These are phyloP conservation scores for Begonia peltatifolia DNA, from an alignment of 306 rosid species.

Conservation along the genomic window DNA sequence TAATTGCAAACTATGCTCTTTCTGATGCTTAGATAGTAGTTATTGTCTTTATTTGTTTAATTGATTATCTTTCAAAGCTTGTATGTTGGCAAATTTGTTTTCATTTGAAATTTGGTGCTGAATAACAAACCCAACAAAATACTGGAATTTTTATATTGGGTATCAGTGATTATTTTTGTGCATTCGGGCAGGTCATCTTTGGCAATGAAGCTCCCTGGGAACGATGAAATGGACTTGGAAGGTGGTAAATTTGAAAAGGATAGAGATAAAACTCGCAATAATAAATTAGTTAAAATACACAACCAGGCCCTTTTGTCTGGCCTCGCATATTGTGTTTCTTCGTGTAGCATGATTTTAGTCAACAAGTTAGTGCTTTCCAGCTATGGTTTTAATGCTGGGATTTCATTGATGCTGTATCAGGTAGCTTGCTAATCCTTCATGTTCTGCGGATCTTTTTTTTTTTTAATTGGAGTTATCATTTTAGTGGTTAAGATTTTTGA, in stretches of 20 bases:
- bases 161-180: not conserved
- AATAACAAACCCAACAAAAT: too few relatives aligned
- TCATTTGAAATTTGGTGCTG: too few relatives aligned
- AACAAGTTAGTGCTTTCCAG: slow-evolving; percentile 90
- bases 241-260: slow-evolving; percentile 46
- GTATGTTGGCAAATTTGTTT: too few relatives aligned
- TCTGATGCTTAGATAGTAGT: too few relatives aligned
- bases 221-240: slow-evolving; percentile 52
- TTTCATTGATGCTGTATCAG: slow-evolving; percentile 90
- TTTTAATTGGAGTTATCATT: not conserved
- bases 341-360: slow-evolving; percentile 86
- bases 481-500: slow-evolving; percentile 1
- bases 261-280: slow-evolving; percentile 30
- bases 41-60: too few relatives aligned
- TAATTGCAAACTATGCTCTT: too few relatives aligned
- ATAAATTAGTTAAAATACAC: slow-evolving; percentile 29
- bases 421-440: slow-evolving; percentile 17
- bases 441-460: too few relatives aligned
- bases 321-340: slow-evolving; percentile 76
- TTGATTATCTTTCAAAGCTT: too few relatives aligned
- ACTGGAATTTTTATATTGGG: not conserved
- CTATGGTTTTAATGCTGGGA: slow-evolving; percentile 82
- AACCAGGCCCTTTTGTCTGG: slow-evolving; percentile 89
- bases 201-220: slow-evolving; percentile 48
- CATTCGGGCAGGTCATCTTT: slow-evolving; percentile 14